Evolutionary conservation across 1,139 yeast genomes (phyloP), one percentile per base, ranked within the genome.

Genomic region (Eremothecium gossypii): DNA sequence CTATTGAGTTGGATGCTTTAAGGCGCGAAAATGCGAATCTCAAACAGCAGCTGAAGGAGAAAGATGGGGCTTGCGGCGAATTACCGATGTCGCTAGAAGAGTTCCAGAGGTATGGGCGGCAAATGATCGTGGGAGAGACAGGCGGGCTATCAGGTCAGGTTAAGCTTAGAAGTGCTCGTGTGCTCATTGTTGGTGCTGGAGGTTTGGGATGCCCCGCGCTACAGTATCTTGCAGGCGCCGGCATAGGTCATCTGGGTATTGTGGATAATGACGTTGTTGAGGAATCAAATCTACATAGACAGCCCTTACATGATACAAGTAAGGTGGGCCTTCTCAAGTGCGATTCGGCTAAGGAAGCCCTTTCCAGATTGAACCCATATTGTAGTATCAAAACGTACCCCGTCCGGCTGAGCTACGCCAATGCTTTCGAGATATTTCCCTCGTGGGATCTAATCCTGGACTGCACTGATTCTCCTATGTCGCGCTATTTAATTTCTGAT

Each of bases 181-280:
- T 87, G 0, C 64, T 91, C 28, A 91, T 93, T 0, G 72, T 93
- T 7, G 99, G 99, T 1, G 96, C 96, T 0, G 99, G 98, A 9
- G 99, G 99, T 0, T 69, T 93, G 8, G 98, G 98, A 0, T 83
- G 95, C 51, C 97, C 98, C 1, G 94, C 94, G 0, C 63, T 91
- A 39, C 72, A 84, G 32, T 93, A 93, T 57, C 65, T 93, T 3
- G 79, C 82, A 0, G 96, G 94, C 0, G 83, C 95, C 0, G 98
- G 99, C 1, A 67, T 91, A 2, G 97, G 97, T 1, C 63, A 66
- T 2, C 69, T 91, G 26, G 96, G 96, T 4, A 83, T 93, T 13
- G 80, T 87, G 1, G 99, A 93, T 63, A 76, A 79, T 54, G 99
- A 93, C 61, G 60, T 63, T 0, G 96, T 93, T 0, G 97, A 89